Percentiles rank a stretch among this genome's conserved stretches.
Conservation (phyloP, 192 early-diverging fungal species). For the Thamnidium elegans region DNA sequence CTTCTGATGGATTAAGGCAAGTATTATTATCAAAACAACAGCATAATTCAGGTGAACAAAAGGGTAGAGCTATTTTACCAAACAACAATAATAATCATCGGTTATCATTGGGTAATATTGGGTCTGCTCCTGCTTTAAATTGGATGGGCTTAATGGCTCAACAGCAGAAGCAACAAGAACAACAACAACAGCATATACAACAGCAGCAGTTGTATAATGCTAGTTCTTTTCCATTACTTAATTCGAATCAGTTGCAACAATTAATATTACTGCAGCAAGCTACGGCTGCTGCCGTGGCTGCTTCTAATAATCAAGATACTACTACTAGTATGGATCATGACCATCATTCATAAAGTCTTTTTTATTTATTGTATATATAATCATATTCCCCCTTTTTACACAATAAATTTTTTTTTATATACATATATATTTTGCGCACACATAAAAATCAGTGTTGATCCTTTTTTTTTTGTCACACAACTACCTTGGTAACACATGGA, state of each 20-base stretch:
- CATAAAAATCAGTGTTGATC: too few relatives aligned
- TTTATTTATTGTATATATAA: too few relatives aligned
- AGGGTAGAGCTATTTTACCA: too few relatives aligned
- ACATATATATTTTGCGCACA: too few relatives aligned
- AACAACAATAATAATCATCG: not conserved
- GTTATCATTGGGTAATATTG: not conserved
- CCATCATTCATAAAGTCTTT: too few relatives aligned
- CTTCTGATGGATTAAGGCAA: slow-evolving; percentile 6
- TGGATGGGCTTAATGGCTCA: slow-evolving; percentile 25
- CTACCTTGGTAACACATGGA: too few relatives aligned
- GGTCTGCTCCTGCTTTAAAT: slow-evolving; percentile 1
- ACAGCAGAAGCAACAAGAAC: not conserved
- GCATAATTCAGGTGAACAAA: not conserved
- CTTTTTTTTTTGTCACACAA: too few relatives aligned
- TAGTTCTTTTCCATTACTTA: not conserved
- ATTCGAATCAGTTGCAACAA: slow-evolving; percentile 7
- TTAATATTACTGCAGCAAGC: slow-evolving; percentile 6
- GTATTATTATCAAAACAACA: slow-evolving; percentile 12
- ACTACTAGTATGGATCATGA: slow-evolving; percentile 3
- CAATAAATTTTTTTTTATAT: too few relatives aligned
- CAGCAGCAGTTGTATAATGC: not conserved
- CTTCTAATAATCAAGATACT: not conserved
- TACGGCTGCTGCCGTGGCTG: not conserved
- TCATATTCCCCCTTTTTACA: too few relatives aligned
- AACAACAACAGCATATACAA: not conserved